phyloP scores from a whole-genome alignment of 768 basidiomycete genomes.

The Cyathus striatus region DNA sequence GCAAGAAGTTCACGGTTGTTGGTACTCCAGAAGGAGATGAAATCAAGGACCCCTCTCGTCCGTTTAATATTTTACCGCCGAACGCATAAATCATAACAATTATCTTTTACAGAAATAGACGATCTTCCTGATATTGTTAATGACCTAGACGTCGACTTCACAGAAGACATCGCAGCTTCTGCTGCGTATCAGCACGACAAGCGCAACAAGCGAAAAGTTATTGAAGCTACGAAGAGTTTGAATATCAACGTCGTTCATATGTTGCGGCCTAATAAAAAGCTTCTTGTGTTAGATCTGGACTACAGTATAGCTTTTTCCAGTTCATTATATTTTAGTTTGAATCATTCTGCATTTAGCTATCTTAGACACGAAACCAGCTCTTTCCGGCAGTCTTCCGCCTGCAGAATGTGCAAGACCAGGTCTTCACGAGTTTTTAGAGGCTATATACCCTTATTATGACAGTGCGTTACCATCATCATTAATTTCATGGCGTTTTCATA shows the following conservation, averaged over 20 bases:
- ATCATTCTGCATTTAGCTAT: conserved; percentile 47
- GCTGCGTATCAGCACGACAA: conserved; percentile 68
- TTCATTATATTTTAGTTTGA: neutral
- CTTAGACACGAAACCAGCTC: conserved; percentile 79
- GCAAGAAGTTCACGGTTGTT: conserved; percentile 79
- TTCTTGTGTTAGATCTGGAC: conserved; percentile 86
- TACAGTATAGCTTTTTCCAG: conserved; percentile 51
- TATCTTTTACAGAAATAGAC: conserved; percentile 45
- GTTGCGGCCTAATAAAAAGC: conserved; percentile 68
- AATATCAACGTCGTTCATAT: conserved; percentile 71
- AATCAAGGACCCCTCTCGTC: conserved; percentile 74
- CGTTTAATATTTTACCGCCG: conserved; percentile 8
- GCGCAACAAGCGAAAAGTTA: conserved; percentile 77
- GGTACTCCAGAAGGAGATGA: conserved; percentile 86
- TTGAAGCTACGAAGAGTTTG: conserved; percentile 62
- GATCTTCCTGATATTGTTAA: conserved; percentile 68
- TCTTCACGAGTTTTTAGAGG: conserved; percentile 80
- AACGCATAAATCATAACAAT: neutral
- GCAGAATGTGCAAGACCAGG: conserved; percentile 79
- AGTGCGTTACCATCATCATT: conserved; percentile 42
- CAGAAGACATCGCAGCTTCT: conserved; percentile 51
- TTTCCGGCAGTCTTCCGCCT: conserved; percentile 76
- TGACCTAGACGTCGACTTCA: conserved; percentile 80
- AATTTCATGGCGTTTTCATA: neutral
- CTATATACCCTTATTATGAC: conserved; percentile 79